Percentiles rank a stretch among this genome's conserved stretches.
These are phyloP conservation scores for Euphorbia celastroides DNA, from an alignment of 441 rosid species.

Conservation along the genomic window DNA sequence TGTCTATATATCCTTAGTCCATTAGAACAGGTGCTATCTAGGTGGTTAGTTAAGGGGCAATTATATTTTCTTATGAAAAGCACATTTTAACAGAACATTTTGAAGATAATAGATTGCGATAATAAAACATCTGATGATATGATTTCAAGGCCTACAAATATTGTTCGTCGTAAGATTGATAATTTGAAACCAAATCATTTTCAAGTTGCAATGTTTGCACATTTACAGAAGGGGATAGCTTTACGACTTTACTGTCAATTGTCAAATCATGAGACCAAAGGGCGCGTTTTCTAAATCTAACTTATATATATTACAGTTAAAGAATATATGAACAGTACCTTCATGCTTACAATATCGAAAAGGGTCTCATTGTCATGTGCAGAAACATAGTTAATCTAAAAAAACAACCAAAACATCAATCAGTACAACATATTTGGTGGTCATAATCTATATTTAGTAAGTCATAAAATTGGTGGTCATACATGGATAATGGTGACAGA, in stretches of 20 bases:
- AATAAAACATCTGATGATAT: background rate
- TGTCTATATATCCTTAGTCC: slow-evolving; percentile 30
- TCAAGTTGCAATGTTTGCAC: background rate
- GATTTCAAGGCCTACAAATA: background rate
- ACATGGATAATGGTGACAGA: background rate
- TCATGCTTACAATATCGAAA: slow-evolving; percentile 79
- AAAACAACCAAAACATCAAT: slow-evolving; percentile 22
- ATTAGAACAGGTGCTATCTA: slow-evolving; percentile 21
- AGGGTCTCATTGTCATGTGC: slow-evolving; percentile 99
- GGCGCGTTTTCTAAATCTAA: background rate
- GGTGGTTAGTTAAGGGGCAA: background rate
- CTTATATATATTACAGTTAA: background rate
- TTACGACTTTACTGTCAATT: background rate
- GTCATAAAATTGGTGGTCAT: background rate
- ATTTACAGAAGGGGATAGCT: background rate
- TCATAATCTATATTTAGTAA: background rate
- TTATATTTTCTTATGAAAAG: too few species aligned
- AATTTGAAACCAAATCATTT: background rate
- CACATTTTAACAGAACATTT: background rate
- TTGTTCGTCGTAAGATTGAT: background rate
- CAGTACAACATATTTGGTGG: slow-evolving; percentile 4
- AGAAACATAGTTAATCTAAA: slow-evolving; percentile 88
- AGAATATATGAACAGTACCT: slow-evolving; percentile 41
- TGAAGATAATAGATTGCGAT: background rate
- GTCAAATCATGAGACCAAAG: background rate